Base-by-base conservation (phyloP, 176 grass and related monocot genomes). In the Luzula sylvatica region DNA sequence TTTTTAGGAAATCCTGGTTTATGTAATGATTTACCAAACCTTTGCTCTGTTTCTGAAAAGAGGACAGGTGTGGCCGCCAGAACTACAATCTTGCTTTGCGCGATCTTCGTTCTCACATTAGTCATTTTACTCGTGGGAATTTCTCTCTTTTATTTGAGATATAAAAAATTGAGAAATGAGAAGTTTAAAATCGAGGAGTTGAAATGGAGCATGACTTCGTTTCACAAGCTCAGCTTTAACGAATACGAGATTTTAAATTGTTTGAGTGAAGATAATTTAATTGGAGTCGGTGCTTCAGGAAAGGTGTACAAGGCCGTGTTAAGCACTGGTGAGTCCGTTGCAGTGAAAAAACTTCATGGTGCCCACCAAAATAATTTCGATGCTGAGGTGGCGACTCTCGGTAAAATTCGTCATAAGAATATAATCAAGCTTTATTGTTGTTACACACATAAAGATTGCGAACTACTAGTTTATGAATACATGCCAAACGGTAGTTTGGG, bases 401-500 rank as follows among this genome's bases (percentile, higher is more conserved):
- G 80, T 50, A 78, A 60, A 44, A 67, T 95, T 4, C 48, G 89
- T 50, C 89, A 95, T 75, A 95, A 70, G 52, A 95, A 88, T 57
- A 88, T 95, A 1, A 74, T 95, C 44, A 95, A 79, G 73, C 77
- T 95, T 9, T 78, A 65, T 61, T 88, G 89, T 20, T 85, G 77
- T 18, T 56, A 77, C 26, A 81, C 71, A 0, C 79, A 58, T 13
- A 26, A 14, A 0, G 41, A 59, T 19, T 71, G 58, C 46, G 65
- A 83, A 23, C 4, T 96, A 47, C 74, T 88, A 3, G 84, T 95
- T 8, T 95, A 86, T 1, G 90, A 95, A 54, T 95, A 88, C 80
- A 88, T 95, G 90, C 67, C 77, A 1, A 96, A 96, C n/a, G 90
- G 90, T 23, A 96, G 90, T 72, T 65, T 96, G 25, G 83, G 90